Base-by-base conservation (phyloP, 306 rosid genomes). In the Astragalus membranaceus region DNA sequence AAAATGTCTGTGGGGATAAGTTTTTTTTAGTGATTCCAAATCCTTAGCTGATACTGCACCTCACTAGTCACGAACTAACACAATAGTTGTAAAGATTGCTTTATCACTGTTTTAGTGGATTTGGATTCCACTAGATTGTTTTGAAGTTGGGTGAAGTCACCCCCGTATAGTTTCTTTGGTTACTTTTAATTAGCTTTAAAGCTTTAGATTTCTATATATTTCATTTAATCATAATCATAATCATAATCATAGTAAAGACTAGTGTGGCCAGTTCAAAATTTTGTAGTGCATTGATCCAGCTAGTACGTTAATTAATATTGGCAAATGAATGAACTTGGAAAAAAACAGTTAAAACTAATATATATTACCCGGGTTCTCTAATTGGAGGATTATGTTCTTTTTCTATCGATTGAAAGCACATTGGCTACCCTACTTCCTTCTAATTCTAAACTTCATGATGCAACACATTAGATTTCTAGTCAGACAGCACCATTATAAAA, bases 401-500 rank as follows among this genome's bases (percentile, higher is more conserved):
- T 43, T 73, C 30, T 3, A 26, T 52, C 54, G 42, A 63, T 35
- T 36, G 67, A 35, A 10, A n/a, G 8, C 49, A 64, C 4, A 37
- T 73, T 61, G 42, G 8, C 13, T 72, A 11, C 8, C 12, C 43
- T 62, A 3, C 50, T 15, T 49, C 52, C 52, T 48, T 65, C 46
- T 30, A 51, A 11, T 10, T 62, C 3, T 41, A 42, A 15, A 29
- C 56, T 67, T 41, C 23, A 1, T 78, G 51, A 64, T 67, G 58
- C 73, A 72, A 23, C 56, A 58, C 29, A 23, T 41, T 72, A 15
- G 10, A 57, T 9, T 58, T 65, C 35, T 7, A 66, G 35, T 78
- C 75, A 78, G 60, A 73, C 56, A 66, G 64, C 75, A 41, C 75
- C 44, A 79, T 17, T 79, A 58, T 64, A 48, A 58, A 72, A 46